These are phyloP conservation scores for Corchorus olitorius DNA, from an alignment of 345 rosid genomes.

Conservation along the genomic window DNA sequence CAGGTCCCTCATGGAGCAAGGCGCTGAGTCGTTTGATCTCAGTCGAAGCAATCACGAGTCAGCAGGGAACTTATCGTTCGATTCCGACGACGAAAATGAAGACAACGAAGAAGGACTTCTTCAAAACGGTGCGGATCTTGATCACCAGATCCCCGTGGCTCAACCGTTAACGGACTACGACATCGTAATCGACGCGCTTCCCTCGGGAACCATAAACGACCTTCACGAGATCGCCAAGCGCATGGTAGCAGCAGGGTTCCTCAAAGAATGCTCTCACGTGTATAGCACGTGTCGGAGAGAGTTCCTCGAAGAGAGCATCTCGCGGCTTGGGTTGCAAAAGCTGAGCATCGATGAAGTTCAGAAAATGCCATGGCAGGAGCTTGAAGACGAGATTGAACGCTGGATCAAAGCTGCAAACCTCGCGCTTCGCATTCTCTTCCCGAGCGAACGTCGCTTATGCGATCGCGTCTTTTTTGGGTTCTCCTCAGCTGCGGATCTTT, in stretches of 20 bases:
- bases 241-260: slow-evolving; percentile 79
- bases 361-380: slow-evolving; percentile 72
- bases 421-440: slow-evolving; percentile 73
- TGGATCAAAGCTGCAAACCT: slow-evolving; percentile 87
- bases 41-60: slow-evolving; percentile 24
- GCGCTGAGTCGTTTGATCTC: slow-evolving; percentile 59
- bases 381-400: slow-evolving; percentile 82
- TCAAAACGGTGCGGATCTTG: slow-evolving; percentile 34
- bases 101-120: slow-evolving; percentile 29
- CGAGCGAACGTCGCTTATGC: slow-evolving; percentile 92
- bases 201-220: slow-evolving; percentile 74
- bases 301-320: slow-evolving; percentile 79
- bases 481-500: slow-evolving; percentile 65
- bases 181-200: slow-evolving; percentile 82
- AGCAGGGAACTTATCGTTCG: slow-evolving; percentile 41
- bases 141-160: slow-evolving; percentile 70
- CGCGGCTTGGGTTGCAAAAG: slow-evolving; percentile 71
- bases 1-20: slow-evolving; percentile 74
- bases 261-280: slow-evolving; percentile 73
- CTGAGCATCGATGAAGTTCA: slow-evolving; percentile 84
- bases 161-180: slow-evolving; percentile 76
- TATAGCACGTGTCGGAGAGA: slow-evolving; percentile 78
- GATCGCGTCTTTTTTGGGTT: slow-evolving; percentile 81
- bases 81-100: slow-evolving; percentile 54
- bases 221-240: slow-evolving; percentile 88